These are phyloP conservation scores for Metarhizium album DNA, from an alignment of 2,329 filamentous ascomycete genomes.

Conservation along the genomic window DNA sequence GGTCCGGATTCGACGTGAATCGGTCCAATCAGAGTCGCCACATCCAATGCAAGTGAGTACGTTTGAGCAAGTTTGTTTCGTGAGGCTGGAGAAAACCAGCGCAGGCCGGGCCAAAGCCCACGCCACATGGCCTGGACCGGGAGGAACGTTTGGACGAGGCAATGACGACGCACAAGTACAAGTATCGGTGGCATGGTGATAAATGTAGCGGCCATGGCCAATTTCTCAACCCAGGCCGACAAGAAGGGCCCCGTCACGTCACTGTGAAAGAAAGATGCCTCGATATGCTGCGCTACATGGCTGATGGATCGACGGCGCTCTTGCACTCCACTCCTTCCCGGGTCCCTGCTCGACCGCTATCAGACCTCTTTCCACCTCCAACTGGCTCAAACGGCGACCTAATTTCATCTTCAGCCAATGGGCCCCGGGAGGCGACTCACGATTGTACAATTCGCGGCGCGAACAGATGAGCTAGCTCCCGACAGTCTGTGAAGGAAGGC, in stretches of 20 bases:
- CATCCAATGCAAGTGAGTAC: constrained; percentile 16
- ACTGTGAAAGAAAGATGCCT: too few species aligned
- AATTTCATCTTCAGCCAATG: constrained; percentile 8
- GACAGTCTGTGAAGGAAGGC: background rate
- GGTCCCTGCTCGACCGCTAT: too few species aligned
- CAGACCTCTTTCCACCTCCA: background rate
- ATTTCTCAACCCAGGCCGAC: too few species aligned
- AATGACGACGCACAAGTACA: too few species aligned
- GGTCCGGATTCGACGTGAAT: background rate
- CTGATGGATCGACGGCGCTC: too few species aligned
- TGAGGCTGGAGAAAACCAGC: background rate
- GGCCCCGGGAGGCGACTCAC: background rate
- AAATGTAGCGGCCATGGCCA: too few species aligned
- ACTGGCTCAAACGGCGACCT: constrained; percentile 4
- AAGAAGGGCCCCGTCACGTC: too few species aligned
- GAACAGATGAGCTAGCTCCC: too few species aligned
- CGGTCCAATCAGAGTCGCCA: constrained; percentile 8
- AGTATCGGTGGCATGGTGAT: too few species aligned
- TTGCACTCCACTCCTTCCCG: background rate
- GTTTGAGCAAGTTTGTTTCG: constrained; percentile 28
- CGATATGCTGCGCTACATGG: too few species aligned
- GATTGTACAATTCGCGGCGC: background rate
- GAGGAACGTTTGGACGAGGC: too few species aligned
- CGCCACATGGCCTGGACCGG: too few species aligned
- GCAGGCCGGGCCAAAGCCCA: background rate